Conservation (phyloP, 306 rosid species). For the Vigna angularis region DNA sequence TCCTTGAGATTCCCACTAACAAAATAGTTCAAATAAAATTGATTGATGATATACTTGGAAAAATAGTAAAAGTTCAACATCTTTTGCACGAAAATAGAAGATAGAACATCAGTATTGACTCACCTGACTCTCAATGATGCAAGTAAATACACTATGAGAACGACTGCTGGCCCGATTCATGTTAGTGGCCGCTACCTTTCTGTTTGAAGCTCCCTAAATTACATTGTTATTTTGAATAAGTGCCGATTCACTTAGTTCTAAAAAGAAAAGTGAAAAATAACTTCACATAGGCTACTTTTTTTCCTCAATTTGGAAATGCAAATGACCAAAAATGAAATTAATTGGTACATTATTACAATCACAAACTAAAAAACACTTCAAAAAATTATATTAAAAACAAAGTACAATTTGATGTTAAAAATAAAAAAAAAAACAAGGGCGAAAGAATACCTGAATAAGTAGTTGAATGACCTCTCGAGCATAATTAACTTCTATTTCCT, state of each 20-base stretch:
- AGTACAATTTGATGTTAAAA: conserved; percentile 6
- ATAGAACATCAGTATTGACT: conserved; percentile 24
- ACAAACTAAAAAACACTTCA: background rate
- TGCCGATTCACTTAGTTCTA: conserved; percentile 18
- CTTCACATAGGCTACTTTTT: background rate
- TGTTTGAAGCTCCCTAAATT: conserved; percentile 84
- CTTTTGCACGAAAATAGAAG: conserved; percentile 21
- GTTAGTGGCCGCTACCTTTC: conserved; percentile 98
- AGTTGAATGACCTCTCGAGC: conserved; percentile 95
- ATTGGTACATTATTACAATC: background rate
- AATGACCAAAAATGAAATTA: conserved; percentile 6
- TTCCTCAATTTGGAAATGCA: conserved; percentile 28
- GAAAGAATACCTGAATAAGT: conserved; percentile 73
- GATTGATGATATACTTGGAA: conserved; percentile 35
- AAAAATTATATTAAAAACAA: background rate
- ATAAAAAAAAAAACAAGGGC: conserved; percentile 2
- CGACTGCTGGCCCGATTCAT: conserved; percentile 99
- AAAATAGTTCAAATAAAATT: conserved; percentile 30
- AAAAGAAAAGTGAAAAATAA: background rate
- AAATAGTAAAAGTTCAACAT: conserved; percentile 22
- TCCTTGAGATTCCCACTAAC: conserved; percentile 98
- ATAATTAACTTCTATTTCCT: conserved; percentile 86
- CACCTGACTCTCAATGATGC: conserved; percentile 95
- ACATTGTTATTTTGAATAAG: conserved; percentile 37
- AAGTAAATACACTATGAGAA: conserved; percentile 97